Conservation (phyloP, 2,329 filamentous ascomycete species). For the Xylariomycetidae sp. region DNA sequence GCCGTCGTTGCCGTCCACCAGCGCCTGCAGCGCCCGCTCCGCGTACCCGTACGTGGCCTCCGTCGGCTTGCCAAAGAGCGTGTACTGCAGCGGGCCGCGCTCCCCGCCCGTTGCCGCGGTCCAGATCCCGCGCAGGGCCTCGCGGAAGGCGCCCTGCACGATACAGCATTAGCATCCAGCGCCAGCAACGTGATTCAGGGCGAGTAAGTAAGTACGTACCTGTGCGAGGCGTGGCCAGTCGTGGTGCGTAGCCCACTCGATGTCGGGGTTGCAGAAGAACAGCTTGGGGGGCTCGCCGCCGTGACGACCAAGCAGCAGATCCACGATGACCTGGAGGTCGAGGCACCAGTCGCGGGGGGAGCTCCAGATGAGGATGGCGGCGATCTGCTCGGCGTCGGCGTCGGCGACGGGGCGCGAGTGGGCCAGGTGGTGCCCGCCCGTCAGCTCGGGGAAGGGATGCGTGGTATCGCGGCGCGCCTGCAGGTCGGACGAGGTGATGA, state of each 20-base stretch:
- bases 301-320: constrained; percentile 44
- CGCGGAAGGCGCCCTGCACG: constrained; percentile 64
- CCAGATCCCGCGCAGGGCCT: constrained; percentile 61
- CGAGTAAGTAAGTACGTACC: too few relatives aligned
- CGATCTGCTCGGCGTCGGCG: constrained; percentile 16
- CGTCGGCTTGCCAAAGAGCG: constrained; percentile 61
- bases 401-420: constrained; percentile 27
- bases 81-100: constrained; percentile 44
- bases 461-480: constrained; percentile 15
- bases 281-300: constrained; percentile 60
- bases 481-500: constrained; percentile 32
- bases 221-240: constrained; percentile 61
- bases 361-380: constrained; percentile 29
- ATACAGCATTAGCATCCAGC: too few relatives aligned
- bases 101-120: constrained; percentile 33
- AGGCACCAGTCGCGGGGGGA: constrained; percentile 30
- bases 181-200: too few relatives aligned
- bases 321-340: constrained; percentile 26
- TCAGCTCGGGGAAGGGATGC: constrained; percentile 33
- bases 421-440: constrained; percentile 20
- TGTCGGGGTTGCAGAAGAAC: constrained; percentile 66
- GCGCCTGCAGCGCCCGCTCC: constrained; percentile 45
- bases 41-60: constrained; percentile 60
- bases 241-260: constrained; percentile 64
- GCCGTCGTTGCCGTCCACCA: background rate